Evolutionary conservation across 2,329 filamentous ascomycete genomes (phyloP).

Genomic region (Tolypocladium ophioglossoides): DNA sequence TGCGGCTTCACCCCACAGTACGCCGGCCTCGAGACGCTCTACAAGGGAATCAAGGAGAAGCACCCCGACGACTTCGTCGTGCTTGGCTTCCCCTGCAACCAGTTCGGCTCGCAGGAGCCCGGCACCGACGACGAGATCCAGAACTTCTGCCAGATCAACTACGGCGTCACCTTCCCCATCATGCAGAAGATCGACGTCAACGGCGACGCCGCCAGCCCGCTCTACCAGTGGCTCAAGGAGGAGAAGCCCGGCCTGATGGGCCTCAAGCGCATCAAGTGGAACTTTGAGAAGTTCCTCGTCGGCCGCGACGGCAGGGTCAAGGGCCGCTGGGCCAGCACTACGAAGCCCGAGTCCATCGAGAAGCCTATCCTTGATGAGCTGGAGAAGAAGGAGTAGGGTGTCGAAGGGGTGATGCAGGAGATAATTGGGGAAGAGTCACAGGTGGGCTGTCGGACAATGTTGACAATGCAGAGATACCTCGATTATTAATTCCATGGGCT

Average conservation of each 20-base stretch:
- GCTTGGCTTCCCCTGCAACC: conserved; percentile 97
- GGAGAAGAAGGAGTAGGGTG: conserved; percentile 30
- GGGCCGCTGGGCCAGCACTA: conserved; percentile 76
- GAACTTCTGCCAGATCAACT: conserved; percentile 83
- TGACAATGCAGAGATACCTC: background rate
- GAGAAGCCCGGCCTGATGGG: conserved; percentile 76
- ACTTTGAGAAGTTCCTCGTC: conserved; percentile 98
- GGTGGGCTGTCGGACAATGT: background rate
- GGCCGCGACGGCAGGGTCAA: conserved; percentile 78
- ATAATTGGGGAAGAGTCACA: background rate
- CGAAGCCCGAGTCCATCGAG: conserved; percentile 76
- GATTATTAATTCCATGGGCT: background rate
- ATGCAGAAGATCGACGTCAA: conserved; percentile 92
- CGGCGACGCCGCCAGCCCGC: conserved; percentile 65
- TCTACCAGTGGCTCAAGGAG: conserved; percentile 53
- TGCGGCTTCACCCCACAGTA: conserved; percentile 98
- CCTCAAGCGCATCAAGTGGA: conserved; percentile 93
- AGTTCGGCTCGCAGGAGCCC: conserved; percentile 87
- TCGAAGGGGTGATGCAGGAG: background rate
- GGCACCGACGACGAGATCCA: conserved; percentile 73
- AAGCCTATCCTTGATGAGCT: conserved; percentile 65
- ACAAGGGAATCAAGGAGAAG: conserved; percentile 61
- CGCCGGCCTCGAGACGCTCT: conserved; percentile 79
- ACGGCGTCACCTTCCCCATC: conserved; percentile 82
- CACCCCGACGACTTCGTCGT: conserved; percentile 71